Percentiles rank a stretch among this genome's conserved stretches.
Evolutionary conservation across 305 asterid genomes (phyloP).

Genomic region (Ruellia speciosa): DNA sequence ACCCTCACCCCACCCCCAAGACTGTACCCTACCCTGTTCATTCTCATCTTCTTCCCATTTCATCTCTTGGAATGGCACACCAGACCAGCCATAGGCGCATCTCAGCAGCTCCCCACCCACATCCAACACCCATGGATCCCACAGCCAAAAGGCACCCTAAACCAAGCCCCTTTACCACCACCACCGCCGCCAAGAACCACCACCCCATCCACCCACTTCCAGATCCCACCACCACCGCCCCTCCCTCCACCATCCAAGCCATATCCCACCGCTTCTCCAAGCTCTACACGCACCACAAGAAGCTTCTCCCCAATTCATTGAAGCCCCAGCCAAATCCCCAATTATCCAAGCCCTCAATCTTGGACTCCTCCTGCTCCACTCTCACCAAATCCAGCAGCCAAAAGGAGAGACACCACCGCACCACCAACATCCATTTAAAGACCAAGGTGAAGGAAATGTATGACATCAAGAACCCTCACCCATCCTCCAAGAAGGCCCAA

Average conservation of each 20-base stretch:
- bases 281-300: conserved; percentile 41
- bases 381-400: conserved; percentile 65
- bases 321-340: conserved; percentile 25
- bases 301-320: conserved; percentile 16
- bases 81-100: conserved; percentile 35
- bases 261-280: conserved; percentile 51
- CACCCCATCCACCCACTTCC: conserved; percentile 34
- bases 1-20: neutral
- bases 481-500: conserved; percentile 19
- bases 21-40: conserved; percentile 17
- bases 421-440: conserved; percentile 12
- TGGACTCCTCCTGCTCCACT: conserved; percentile 45
- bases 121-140: conserved; percentile 37
- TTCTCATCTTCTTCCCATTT: conserved; percentile 9
- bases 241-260: conserved; percentile 39
- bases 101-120: conserved; percentile 30
- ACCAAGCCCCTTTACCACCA: conserved; percentile 26
- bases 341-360: conserved; percentile 27
- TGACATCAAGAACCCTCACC: conserved; percentile 14
- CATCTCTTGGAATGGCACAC: conserved; percentile 27
- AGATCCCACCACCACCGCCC: conserved; percentile 36
- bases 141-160: conserved; percentile 38
- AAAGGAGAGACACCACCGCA: conserved; percentile 24
- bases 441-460: conserved; percentile 28
- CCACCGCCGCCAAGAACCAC: conserved; percentile 22